Evolutionary conservation across 345 rosid species (phyloP).

Genomic region (Citrus glauca): DNA sequence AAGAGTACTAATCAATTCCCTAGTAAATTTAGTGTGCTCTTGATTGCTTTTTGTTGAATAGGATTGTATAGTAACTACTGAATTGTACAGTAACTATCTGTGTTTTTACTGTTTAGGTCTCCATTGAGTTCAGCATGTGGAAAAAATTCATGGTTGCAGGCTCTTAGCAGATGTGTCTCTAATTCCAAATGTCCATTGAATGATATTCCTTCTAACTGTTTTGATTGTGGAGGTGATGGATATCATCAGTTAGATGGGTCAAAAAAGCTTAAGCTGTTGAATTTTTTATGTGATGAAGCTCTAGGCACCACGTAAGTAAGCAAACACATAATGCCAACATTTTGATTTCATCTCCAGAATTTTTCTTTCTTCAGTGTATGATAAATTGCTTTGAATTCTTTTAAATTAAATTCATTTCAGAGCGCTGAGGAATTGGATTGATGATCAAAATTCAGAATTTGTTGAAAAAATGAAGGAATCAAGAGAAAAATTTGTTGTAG

Average conservation of each 20-base stretch:
- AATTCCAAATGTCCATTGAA: conserved; percentile 31
- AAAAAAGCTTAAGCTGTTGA: conserved; percentile 51
- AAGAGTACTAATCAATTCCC: conserved; percentile 39
- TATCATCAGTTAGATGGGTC: conserved; percentile 39
- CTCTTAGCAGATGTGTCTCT: conserved; percentile 40
- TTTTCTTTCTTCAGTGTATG: not conserved
- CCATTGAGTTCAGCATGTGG: conserved; percentile 41
- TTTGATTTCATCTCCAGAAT: not conserved
- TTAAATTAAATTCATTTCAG: conserved; percentile 24
- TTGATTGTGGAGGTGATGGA: conserved; percentile 32
- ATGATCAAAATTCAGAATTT: conserved; percentile 38
- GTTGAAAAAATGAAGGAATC: conserved; percentile 45
- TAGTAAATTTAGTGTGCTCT: not conserved
- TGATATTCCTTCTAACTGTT: conserved; percentile 34
- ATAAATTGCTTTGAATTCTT: not conserved
- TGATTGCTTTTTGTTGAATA: not conserved
- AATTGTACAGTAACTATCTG: conserved; percentile 7
- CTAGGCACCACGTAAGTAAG: conserved; percentile 57
- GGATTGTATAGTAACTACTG: not conserved
- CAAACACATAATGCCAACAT: not conserved
- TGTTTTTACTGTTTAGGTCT: conserved; percentile 36
- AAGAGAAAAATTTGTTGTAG: conserved; percentile 45
- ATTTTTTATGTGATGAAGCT: conserved; percentile 64
- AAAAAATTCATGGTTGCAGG: conserved; percentile 52
- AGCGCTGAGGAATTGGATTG: conserved; percentile 56